Base-by-base conservation (phyloP, 495 filamentous ascomycete genomes). In the Penicillium pancosmium region DNA sequence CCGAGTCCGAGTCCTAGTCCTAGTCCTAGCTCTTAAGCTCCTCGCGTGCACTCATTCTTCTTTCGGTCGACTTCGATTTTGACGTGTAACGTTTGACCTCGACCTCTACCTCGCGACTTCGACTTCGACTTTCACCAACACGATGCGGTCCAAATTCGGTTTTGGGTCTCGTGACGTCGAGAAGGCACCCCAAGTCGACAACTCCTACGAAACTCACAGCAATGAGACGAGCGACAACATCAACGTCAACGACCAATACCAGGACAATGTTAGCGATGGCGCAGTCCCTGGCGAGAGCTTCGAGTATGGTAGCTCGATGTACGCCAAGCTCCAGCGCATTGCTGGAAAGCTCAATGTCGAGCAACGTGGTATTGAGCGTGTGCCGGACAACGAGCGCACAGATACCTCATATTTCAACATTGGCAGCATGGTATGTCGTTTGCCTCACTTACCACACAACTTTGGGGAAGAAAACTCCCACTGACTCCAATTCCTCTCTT, bases 291-390 rank as follows among this genome's bases (percentile, higher is more conserved):
- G 82, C 21, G 81, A 88, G 66, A 84, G 75, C 56, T 87, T 92
- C 61, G 77, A 78, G 48, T 78, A 84, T 33, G 88, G 88, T 54
- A 70, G 86, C 55, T 82, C 80, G 21, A 55, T 78, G 31, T 88
- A 84, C 63, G 89, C 88, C 18, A 89, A 82, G 72, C 59, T 89
- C 5, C 88, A 92, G 74, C 83, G 86, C 11, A 62, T 91, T 16
- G 90, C 88, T 0, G 87, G 83, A 5, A 85, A 80, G 61, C 82
- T 88, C 63, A 85, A 87, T 40, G 81, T 95, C 21, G 91, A 95
- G 70, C 86, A 81, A 73, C 80, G 91, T 65, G 91, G 91, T 50
- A 90, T 93, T 52, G 90, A 93, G 76, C 82, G 90, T 25, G 90
- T 93, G 49, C 90, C 90, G 0, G 83, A 84, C 38, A 78, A 86